These are phyloP conservation scores for Rhynchospora breviuscula DNA, from an alignment of 176 grass and related monocot species.

Conservation along the genomic window DNA sequence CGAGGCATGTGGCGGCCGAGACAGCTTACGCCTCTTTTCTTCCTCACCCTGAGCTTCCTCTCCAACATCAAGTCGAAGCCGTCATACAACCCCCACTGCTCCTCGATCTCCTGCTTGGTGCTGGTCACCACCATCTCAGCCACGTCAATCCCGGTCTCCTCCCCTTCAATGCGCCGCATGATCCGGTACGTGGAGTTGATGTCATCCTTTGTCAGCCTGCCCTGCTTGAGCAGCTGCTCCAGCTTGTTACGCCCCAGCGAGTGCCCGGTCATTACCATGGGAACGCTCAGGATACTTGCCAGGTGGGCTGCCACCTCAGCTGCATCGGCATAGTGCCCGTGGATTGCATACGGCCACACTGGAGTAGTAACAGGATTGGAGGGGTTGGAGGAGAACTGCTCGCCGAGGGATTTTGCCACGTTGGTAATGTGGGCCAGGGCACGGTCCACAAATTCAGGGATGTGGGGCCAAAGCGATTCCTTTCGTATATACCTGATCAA, in stretches of 20 bases:
- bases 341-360: slow-evolving; percentile 76
- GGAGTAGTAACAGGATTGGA: not conserved
- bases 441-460: slow-evolving; percentile 93
- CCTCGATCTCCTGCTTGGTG: slow-evolving; percentile 94
- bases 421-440: slow-evolving; percentile 77
- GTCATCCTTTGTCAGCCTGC: slow-evolving; percentile 39
- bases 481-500: slow-evolving; percentile 58
- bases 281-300: slow-evolving; percentile 59
- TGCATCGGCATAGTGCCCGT: slow-evolving; percentile 90
- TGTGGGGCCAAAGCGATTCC: slow-evolving; percentile 84
- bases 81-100: slow-evolving; percentile 95
- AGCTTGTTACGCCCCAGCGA: slow-evolving; percentile 95
- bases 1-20: slow-evolving; percentile 83
- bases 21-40: slow-evolving; percentile 57
- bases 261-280: slow-evolving; percentile 95
- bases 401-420: slow-evolving; percentile 63
- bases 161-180: slow-evolving; percentile 61
- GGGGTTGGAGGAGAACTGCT: slow-evolving; percentile 22
- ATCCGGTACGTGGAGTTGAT: slow-evolving; percentile 76
- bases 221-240: slow-evolving; percentile 77
- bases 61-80: slow-evolving; percentile 73
- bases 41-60: slow-evolving; percentile 69
- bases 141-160: slow-evolving; percentile 67
- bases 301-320: slow-evolving; percentile 70
- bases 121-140: slow-evolving; percentile 85